Percentiles rank a stretch among this genome's conserved stretches.
Conservation (phyloP, 2,329 filamentous ascomycete species). For the Clonostachys rosea region DNA sequence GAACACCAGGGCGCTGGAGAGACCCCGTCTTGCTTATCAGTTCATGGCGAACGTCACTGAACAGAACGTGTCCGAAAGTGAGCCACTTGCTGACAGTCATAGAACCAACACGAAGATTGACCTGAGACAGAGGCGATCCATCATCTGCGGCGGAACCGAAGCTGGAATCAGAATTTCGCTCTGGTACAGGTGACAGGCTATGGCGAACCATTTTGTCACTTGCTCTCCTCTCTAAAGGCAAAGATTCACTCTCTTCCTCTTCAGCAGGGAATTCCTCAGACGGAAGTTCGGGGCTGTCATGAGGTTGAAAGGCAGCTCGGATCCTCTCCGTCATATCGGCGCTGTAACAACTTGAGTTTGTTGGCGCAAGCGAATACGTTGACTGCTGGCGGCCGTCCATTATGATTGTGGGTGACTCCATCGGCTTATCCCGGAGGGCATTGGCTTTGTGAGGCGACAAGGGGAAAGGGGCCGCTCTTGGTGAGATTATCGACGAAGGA, state of each 20-base stretch:
- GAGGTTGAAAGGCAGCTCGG: conserved; percentile 40
- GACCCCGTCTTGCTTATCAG: conserved; percentile 39
- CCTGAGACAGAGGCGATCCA: conserved; percentile 61
- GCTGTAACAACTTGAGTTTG: conserved; percentile 47
- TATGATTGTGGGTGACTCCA: conserved; percentile 44
- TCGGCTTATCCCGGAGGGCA: conserved; percentile 23
- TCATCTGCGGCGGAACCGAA: conserved; percentile 47
- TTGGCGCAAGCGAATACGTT: conserved; percentile 23
- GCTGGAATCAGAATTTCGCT: conserved; percentile 14
- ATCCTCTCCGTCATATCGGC: conserved; percentile 50
- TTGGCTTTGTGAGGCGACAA: conserved; percentile 42
- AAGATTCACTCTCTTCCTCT: conserved; percentile 20
- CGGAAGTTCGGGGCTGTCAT: conserved; percentile 33
- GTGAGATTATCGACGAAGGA: conserved; percentile 49
- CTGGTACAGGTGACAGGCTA: conserved; percentile 3
- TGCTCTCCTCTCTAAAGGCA: not conserved
- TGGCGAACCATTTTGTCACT: not conserved
- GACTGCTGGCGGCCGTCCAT: conserved; percentile 21
- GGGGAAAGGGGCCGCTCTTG: conserved; percentile 50
- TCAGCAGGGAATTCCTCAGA: conserved; percentile 21
- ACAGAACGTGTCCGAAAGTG: conserved; percentile 77
- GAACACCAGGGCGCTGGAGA: conserved; percentile 52
- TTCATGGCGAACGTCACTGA: conserved; percentile 74
- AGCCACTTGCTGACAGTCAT: conserved; percentile 88
- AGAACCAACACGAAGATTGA: conserved; percentile 74